Conservation (phyloP, 345 rosid genomes). For the Dipteronia dyeriana region DNA sequence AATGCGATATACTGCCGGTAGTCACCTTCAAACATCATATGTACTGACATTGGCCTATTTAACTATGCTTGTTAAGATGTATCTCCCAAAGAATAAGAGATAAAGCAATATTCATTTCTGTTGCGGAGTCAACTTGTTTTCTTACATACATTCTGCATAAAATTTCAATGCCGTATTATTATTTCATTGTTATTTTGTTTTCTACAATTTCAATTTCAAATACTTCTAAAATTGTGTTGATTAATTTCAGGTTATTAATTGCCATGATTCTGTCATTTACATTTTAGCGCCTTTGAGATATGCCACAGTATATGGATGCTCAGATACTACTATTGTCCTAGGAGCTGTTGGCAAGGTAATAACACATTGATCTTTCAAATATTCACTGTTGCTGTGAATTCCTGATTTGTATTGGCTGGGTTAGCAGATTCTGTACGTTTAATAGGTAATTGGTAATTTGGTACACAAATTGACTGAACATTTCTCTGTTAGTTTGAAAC, state of each 20-base stretch:
- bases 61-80: background rate
- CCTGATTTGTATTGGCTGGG: constrained; percentile 1
- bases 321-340: constrained; percentile 91
- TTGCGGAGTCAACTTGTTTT: background rate
- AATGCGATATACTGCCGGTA: background rate
- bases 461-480: background rate
- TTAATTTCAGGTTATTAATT: constrained; percentile 78
- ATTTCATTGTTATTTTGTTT: constrained; percentile 7
- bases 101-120: background rate
- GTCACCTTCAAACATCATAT: background rate
- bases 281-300: constrained; percentile 92
- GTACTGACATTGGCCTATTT: background rate
- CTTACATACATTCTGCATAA: background rate
- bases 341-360: constrained; percentile 99
- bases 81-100: background rate
- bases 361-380: constrained; percentile 6
- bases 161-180: background rate
- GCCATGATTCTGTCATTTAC: constrained; percentile 95
- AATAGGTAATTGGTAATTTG: background rate
- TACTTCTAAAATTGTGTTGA: constrained; percentile 13
- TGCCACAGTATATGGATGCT: constrained; percentile 93
- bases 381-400: background rate
- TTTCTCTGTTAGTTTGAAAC: constrained; percentile 1
- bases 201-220: constrained; percentile 8
- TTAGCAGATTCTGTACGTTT: constrained; percentile 4